Conservation (phyloP, 2,329 filamentous ascomycete species). For the Aspergillus flavus region DNA sequence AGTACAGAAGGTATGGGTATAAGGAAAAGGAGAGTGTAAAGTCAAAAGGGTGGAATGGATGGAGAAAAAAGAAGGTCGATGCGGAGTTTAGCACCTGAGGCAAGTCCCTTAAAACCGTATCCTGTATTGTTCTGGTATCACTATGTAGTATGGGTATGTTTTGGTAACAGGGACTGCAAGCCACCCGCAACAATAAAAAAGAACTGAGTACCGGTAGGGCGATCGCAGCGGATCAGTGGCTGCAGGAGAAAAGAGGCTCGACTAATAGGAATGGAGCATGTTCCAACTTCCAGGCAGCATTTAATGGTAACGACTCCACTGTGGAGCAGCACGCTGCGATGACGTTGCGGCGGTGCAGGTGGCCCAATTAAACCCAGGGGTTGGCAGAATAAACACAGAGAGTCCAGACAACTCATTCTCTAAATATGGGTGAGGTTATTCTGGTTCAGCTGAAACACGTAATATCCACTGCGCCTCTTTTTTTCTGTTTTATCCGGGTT, state of each 20-base stretch:
- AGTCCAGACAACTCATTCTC: neutral
- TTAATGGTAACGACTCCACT: neutral
- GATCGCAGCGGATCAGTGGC: neutral
- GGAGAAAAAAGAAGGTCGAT: neutral
- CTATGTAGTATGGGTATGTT: no score
- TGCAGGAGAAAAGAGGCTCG: neutral
- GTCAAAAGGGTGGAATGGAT: neutral
- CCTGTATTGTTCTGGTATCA: neutral
- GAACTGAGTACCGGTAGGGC: neutral
- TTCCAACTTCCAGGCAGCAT: no score
- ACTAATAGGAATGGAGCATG: neutral
- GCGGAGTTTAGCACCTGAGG: neutral
- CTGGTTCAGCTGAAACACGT: neutral
- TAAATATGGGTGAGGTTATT: neutral
- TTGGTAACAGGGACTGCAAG: neutral
- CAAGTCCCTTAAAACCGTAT: neutral
- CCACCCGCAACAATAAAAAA: neutral
- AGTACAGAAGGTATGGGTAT: neutral
- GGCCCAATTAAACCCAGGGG: neutral
- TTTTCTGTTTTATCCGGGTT: no score
- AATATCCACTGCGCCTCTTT: neutral
- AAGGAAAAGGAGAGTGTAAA: neutral
- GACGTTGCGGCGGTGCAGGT: constrained; percentile 2
- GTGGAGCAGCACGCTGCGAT: neutral
- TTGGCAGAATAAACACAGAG: neutral